Evolutionary conservation across 2,329 filamentous ascomycete species (phyloP), one percentile per base, ranked within the genome.

Genomic region (Tolypocladium ophioglossoides): DNA sequence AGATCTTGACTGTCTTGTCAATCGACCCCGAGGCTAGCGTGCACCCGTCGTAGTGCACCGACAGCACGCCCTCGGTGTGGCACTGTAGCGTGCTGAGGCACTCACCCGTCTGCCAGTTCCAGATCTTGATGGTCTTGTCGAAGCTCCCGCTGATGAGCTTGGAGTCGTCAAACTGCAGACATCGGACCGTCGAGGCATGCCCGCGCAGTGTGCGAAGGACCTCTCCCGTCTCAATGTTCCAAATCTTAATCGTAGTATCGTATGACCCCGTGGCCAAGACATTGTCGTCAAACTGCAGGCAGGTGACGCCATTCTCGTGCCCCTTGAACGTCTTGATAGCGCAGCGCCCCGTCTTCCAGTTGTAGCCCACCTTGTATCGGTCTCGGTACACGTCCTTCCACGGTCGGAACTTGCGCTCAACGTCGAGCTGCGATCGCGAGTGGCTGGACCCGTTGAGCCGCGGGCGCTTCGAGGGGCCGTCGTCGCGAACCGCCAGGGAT

Each of bases 381-480:
- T 96, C 92, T 59, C 90, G 88, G 74, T 99, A 99, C 1, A 99
- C 89, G 57, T 95, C 91, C 70, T 99, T 99, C 94, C 94, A 99
- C 2, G 68, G 91, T 34, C 90, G 73, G 51, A 78, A 78, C 58
- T 76, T 78, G 30, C 74, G 76, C 56, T 77, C 74, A 27, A 62
- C 63, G 24, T 72, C 74, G 4, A 69, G 64, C 54, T 71, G 70
- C 22, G 68, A 60, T 49, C 66, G 61, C 8, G 70, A 51, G 54
- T 66, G 62, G 56, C 57, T 35, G 20, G 55, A 34, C 51, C 63
- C 55, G 34, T 59, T 53, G 24, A 66, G 61, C 9, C 69, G 66
- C 6, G 63, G 64, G 18, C 72, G 67, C 61, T 74, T 74, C 12
- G 62, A 54, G 2, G 62, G 53, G 38, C 63, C 59, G n/a, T 65